Evolutionary conservation across 1,284 basidiomycete species (phyloP).

Genomic region (Heterobasidion irregulare): DNA sequence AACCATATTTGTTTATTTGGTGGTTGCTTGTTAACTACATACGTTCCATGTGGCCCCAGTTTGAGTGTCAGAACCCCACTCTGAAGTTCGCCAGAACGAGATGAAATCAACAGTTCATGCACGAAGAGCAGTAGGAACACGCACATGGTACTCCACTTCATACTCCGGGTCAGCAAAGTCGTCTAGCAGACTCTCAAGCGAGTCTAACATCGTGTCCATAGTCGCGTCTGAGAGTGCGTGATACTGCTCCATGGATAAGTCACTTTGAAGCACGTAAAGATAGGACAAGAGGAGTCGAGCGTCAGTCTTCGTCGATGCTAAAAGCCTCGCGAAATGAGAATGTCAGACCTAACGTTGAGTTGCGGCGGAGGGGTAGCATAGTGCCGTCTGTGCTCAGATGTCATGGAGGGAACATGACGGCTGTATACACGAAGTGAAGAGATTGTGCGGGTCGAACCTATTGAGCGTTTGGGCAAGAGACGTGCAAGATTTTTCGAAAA

Average conservation of each 20-base stretch:
- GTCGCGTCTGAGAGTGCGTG: slow-evolving; percentile 72
- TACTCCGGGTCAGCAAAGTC: slow-evolving; percentile 44
- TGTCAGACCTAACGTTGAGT: slow-evolving; percentile 17
- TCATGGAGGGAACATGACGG: neutral
- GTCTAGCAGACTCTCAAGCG: slow-evolving; percentile 75
- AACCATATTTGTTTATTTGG: slow-evolving; percentile 99
- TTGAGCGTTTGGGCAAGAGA: neutral
- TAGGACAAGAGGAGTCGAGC: neutral
- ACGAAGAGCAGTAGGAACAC: slow-evolving; percentile 22
- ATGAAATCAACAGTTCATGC: neutral
- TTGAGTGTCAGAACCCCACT: slow-evolving; percentile 87
- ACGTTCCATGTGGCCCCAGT: slow-evolving; percentile 84
- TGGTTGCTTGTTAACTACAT: slow-evolving; percentile 99
- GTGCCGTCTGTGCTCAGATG: slow-evolving; percentile 8
- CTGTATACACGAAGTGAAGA: neutral
- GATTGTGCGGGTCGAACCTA: neutral
- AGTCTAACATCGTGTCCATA: slow-evolving; percentile 79
- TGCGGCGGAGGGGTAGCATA: slow-evolving; percentile 24
- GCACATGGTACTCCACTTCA: slow-evolving; percentile 92
- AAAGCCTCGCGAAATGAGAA: slow-evolving; percentile 1
- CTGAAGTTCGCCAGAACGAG: slow-evolving; percentile 27
- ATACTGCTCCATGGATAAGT: slow-evolving; percentile 64
- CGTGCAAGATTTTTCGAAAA: slow-evolving; percentile 3
- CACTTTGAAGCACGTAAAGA: slow-evolving; percentile 12
- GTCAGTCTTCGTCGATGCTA: neutral